Evolutionary conservation across 805 yeast species (phyloP).

Genomic region (Candida orba): DNA sequence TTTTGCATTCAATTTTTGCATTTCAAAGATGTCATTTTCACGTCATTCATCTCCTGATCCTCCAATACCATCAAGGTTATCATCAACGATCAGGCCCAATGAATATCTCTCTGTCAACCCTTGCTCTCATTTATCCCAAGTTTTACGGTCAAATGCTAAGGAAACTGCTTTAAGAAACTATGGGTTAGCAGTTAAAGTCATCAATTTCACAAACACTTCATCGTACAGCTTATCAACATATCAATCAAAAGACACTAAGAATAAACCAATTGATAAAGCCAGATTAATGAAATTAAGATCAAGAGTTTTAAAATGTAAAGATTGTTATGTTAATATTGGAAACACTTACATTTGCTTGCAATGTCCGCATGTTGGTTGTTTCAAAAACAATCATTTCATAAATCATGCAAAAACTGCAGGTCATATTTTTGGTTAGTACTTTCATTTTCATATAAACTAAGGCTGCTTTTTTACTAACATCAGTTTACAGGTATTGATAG

Average conservation of each 20-base stretch:
- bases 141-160: conserved; percentile 20
- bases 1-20: too few species aligned
- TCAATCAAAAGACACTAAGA: conserved; percentile 8
- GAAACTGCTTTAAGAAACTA: conserved; percentile 23
- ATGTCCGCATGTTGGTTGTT: conserved; percentile 73
- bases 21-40: background rate
- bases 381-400: conserved; percentile 39
- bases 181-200: conserved; percentile 19
- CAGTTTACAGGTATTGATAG: conserved; percentile 43
- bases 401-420: conserved; percentile 39
- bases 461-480: background rate
- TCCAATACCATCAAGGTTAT: background rate
- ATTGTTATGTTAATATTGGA: conserved; percentile 34
- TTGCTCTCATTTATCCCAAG: conserved; percentile 23
- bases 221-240: conserved; percentile 7
- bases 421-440: conserved; percentile 43
- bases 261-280: conserved; percentile 25
- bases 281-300: conserved; percentile 36
- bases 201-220: conserved; percentile 10
- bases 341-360: conserved; percentile 60
- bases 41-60: conserved; percentile 1
- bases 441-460: background rate
- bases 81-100: background rate
- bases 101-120: conserved; percentile 10
- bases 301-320: conserved; percentile 42